Base-by-base conservation (phyloP, 495 filamentous ascomycete species). In the Aspergillus wentii region DNA sequence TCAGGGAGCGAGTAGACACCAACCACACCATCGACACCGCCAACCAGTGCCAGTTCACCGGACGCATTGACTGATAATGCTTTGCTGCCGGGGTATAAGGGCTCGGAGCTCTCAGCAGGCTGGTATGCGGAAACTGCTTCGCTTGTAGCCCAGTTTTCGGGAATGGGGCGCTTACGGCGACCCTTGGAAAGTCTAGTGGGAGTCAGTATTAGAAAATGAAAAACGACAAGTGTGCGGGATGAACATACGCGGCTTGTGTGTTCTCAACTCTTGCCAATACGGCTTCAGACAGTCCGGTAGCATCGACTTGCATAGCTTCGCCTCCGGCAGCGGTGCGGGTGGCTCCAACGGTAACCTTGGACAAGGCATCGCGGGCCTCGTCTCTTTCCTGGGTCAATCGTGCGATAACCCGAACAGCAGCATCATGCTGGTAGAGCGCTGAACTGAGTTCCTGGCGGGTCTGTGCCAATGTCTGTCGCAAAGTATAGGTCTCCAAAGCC, bases 391-490 rank as follows among this genome's bases (percentile, higher is more conserved):
- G 79, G 13, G 87, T 84, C 54, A 98, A 55, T 20, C 94, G 77
- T 27, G 87, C 88, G 62, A 97, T 94, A 34, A 98, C 92, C 39
- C 94, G 75, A 5, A 91, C 79, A 25, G 92, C 92, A 7, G 91
- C 94, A 74, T 98, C 92, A 51, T 96, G 82, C 61, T 96, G 89
- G 61, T 98, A 98, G 23, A 98, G 74, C 10, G 92, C 86, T 2
- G 88, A 87, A 31, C 86, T 85, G 20, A 98, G 78, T 65, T 98
- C 94, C 62, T 97, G 90, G 51, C 90, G 74, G 18, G 86, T 92
- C 53, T 94, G 88, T 29, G 82, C 72, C 43, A 98, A 65, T 43
- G 95, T 88, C 57, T 95, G 86, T 59, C 83, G 79, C 23, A 96
- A 67, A 34, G 86, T 88, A 57, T 86, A 95, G 34, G 87, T 81